Base-by-base conservation (phyloP, 1,139 yeast species). In the Pichia sp. region DNA sequence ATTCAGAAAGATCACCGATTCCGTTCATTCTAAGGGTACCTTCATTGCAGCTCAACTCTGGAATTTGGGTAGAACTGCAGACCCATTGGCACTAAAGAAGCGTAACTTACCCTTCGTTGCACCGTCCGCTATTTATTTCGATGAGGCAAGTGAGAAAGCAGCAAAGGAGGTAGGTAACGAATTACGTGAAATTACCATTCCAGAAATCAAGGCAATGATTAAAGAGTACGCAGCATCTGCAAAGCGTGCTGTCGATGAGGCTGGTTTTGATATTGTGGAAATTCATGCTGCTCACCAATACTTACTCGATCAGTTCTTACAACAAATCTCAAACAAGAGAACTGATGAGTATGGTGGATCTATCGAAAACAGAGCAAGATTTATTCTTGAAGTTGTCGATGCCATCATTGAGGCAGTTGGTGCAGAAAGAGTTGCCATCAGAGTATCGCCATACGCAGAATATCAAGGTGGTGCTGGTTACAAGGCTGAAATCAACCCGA, bases 381-480 rank as follows among this genome's bases (percentile, higher is more conserved):
- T 67, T 22, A 30, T 60, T 3, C 40, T 63, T 19, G 71, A 67
- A 39, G 47, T 62, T 27, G 50, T 66, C 18, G 69, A 65, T 37
- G 58, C 56, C 8, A 51, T 72, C 10, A 52, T 58, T 29, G 53
- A 42, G 25, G 52, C 47, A 1, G 45, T 55, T 28, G 60, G 60
- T 17, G 56, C 58, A 6, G 50, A 47, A 9, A 67, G 61, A 44
- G 62, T 74, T 18, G 82, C 73, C 21, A 56, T 78, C 39, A 67
- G 87, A 56, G 47, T 81, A 11, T 75, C 85, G 7, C 88, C 88
- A 29, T 77, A 70, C 63, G 66, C 67, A 14, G 48, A 49, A 6
- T 60, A 63, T 50, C 68, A 64, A 50, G 69, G 65, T 21, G 62
- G 63, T 51, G 47, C 27, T 23, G 60, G 60, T 23, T 60, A 47